Base-by-base conservation (phyloP, 495 filamentous ascomycete genomes). In the Xylaria longipes region DNA sequence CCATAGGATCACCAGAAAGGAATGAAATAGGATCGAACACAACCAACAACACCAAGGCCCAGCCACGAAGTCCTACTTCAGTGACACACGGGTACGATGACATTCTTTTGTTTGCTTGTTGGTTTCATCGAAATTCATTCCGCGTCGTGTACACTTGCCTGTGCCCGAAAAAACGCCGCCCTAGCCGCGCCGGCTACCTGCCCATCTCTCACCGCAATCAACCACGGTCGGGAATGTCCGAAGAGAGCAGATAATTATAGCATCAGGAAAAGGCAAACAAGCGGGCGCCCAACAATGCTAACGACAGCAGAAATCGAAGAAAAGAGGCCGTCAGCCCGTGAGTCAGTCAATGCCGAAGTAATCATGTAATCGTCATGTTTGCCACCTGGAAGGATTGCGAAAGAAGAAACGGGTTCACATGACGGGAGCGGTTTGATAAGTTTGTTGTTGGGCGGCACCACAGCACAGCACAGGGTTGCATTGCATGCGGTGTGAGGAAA, bases 341-440 rank as follows among this genome's bases (percentile, higher is more conserved):
- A 35, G 29, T 33, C 3, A 20, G 31, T 62, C 37, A 35, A 39
- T 43, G 60, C 57, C 57, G 17, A n/a, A 37, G 12, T n/a, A 37
- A 60, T n/a, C 39, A 33, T 48, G 62, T 45, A 45, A 48, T 65
- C 62, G 33, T 20, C 62, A 48, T 25, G 41, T 39, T 66, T 66
- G 64, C 64, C 64, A 52, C 64, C 31, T n/a, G 25, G 46, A 52
- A 66, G 64, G 64, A 66, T 66, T 52, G 62, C 22, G 35, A 41
- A 25, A 41, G n/a, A 45, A 46, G 22, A 29, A 29, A 41, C 27
- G 27, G 41, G 39, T 48, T 31, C 62, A 29, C 43, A 56, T 63
- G 60, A 41, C 39, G 41, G 45, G 5, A 52, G 45, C 11, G 7
- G n/a, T 20, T 56, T 14, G 14, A n/a, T 37, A 17, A 61, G 63